Conservation (phyloP, 805 yeast genomes). For the Hanseniaspora singularis region DNA sequence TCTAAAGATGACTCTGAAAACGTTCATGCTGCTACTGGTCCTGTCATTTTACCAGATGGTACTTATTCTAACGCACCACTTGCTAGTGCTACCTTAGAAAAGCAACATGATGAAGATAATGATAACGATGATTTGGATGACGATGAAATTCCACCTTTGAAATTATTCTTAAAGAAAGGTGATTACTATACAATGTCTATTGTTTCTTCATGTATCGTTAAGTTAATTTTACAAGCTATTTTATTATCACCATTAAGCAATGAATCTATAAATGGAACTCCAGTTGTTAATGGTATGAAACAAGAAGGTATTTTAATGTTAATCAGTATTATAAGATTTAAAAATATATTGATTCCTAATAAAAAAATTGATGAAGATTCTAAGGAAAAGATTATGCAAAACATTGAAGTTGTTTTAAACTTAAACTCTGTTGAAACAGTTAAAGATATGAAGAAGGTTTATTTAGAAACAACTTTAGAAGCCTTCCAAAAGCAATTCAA, state of each 20-base stretch:
- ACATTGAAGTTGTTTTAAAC: conserved; percentile 58
- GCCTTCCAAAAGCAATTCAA: conserved; percentile 58
- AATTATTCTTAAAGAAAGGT: conserved; percentile 71
- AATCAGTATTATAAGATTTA: conserved; percentile 83
- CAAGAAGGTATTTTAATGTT: conserved; percentile 90
- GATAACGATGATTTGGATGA: conserved; percentile 28
- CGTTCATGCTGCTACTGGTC: conserved; percentile 34
- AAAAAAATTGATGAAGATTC: conserved; percentile 91
- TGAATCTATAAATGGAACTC: conserved; percentile 28
- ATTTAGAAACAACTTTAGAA: conserved; percentile 73
- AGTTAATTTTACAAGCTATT: conserved; percentile 67
- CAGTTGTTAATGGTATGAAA: conserved; percentile 64
- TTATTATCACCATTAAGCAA: conserved; percentile 33
- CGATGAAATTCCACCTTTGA: conserved; percentile 48
- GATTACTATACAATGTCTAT: conserved; percentile 87
- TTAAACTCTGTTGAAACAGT: conserved; percentile 44
- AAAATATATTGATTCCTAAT: conserved; percentile 49
- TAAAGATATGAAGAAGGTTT: conserved; percentile 24
- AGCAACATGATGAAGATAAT: conserved; percentile 69
- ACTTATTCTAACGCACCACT: conserved; percentile 95
- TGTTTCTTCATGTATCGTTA: conserved; percentile 75
- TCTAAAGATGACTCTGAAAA: conserved; percentile 26
- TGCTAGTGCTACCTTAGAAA: conserved; percentile 63
- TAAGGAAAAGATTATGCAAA: conserved; percentile 83
- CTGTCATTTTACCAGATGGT: conserved; percentile 93